Conservation (phyloP, 1,139 yeast genomes). For the Yamadazyma sp. region DNA sequence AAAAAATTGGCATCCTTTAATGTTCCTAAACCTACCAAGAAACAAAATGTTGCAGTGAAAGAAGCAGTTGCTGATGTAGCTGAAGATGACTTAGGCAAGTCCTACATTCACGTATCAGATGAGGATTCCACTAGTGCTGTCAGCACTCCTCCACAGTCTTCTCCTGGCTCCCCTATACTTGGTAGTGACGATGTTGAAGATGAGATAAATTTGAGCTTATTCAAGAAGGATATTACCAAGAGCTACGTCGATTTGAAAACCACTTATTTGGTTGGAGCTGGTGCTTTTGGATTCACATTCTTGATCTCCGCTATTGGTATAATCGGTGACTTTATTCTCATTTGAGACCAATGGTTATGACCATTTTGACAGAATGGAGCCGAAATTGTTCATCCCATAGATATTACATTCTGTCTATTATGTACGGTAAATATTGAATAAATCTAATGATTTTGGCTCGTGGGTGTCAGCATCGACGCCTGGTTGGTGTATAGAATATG, state of each 20-base stretch:
- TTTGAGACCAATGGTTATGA: background rate
- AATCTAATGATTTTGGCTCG: background rate
- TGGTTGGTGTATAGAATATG: too few relatives aligned
- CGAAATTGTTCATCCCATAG: background rate
- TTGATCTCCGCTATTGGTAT: constrained; percentile 47
- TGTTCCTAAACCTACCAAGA: constrained; percentile 4
- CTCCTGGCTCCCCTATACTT: constrained; percentile 32
- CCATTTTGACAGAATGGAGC: background rate
- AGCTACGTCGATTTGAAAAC: constrained; percentile 31
- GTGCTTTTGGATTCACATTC: constrained; percentile 44
- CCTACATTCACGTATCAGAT: constrained; percentile 53
- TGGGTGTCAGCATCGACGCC: too few relatives aligned
- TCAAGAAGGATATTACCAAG: constrained; percentile 38
- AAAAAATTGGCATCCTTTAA: constrained; percentile 18
- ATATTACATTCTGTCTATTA: background rate
- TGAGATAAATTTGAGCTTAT: constrained; percentile 42
- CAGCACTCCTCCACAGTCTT: constrained; percentile 29
- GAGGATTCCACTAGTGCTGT: constrained; percentile 37
- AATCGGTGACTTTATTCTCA: constrained; percentile 40
- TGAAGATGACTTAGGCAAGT: constrained; percentile 42
- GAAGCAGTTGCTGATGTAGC: constrained; percentile 9
- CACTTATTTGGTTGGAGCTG: constrained; percentile 35
- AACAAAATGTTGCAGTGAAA: constrained; percentile 8
- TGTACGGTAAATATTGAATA: constrained; percentile 2
- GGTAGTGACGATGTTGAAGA: constrained; percentile 28